phyloP scores from a whole-genome alignment of 495 filamentous ascomycete genomes.

The Penicillium mononematosum region DNA sequence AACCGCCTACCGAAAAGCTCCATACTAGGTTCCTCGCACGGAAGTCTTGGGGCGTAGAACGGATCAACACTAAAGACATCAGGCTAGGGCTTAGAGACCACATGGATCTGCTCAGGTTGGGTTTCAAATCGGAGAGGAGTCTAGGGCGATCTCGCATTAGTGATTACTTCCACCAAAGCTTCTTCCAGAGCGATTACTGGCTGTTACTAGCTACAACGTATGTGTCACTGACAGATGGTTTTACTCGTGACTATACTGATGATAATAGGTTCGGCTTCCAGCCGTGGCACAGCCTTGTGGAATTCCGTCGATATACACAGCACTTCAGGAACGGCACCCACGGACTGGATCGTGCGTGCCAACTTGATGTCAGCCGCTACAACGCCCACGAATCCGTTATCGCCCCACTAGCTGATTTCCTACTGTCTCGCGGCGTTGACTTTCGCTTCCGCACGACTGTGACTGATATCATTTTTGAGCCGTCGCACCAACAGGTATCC shows the following conservation, averaged over 20 bases:
- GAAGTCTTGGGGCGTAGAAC: neutral
- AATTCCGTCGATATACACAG: constrained; percentile 28
- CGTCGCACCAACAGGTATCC: constrained; percentile 14
- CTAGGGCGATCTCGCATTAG: constrained; percentile 36
- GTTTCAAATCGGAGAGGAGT: constrained; percentile 30
- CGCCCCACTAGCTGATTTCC: constrained; percentile 34
- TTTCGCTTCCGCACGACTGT: constrained; percentile 35
- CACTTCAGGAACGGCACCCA: constrained; percentile 24
- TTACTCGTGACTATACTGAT: neutral
- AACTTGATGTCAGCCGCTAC: constrained; percentile 29
- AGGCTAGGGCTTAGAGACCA: constrained; percentile 22
- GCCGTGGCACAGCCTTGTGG: constrained; percentile 41
- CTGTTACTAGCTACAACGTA: constrained; percentile 38
- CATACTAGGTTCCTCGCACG: constrained; percentile 1
- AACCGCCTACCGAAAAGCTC: neutral
- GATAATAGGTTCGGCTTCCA: constrained; percentile 38
- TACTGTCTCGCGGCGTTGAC: constrained; percentile 38
- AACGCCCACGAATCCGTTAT: constrained; percentile 39
- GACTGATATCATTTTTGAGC: constrained; percentile 13
- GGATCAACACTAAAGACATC: neutral
- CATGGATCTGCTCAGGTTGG: constrained; percentile 33
- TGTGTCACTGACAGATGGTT: neutral
- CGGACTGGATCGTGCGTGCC: constrained; percentile 25
- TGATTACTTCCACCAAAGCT: constrained; percentile 35
- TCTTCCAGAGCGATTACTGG: constrained; percentile 45